phyloP scores from a whole-genome alignment of 306 rosid species.

The Rosa rugosa region DNA sequence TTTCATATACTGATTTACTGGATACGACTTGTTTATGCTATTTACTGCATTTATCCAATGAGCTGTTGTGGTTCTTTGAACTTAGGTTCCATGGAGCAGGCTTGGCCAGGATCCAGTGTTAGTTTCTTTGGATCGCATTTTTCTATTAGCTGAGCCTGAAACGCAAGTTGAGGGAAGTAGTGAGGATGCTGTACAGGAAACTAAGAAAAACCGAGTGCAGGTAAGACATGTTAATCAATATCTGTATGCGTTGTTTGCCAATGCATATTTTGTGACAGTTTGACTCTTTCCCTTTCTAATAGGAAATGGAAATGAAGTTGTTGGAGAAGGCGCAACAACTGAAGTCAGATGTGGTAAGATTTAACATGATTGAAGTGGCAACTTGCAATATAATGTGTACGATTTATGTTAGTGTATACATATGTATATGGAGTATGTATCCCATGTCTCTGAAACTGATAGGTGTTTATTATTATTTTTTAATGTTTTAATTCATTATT shows the following conservation, averaged over 20 bases:
- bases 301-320: slow-evolving; percentile 90
- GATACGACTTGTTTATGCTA: not conserved
- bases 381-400: not conserved
- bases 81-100: slow-evolving; percentile 98
- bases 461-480: not conserved
- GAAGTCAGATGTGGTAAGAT: slow-evolving; percentile 78
- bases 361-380: slow-evolving; percentile 11
- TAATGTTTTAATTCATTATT: not conserved
- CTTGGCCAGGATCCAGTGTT: slow-evolving; percentile 98
- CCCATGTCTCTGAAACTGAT: not conserved
- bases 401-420: not conserved
- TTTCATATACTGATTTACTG: not conserved
- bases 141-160: slow-evolving; percentile 94
- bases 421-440: not conserved
- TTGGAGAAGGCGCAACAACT: slow-evolving; percentile 74
- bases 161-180: slow-evolving; percentile 79
- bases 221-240: slow-evolving; percentile 36
- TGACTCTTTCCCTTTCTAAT: slow-evolving; percentile 37
- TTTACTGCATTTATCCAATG: slow-evolving; percentile 22
- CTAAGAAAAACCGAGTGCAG: slow-evolving; percentile 77
- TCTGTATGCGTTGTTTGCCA: slow-evolving; percentile 16
- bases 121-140: slow-evolving; percentile 87
- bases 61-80: slow-evolving; percentile 20
- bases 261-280: slow-evolving; percentile 16
- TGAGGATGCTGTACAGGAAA: slow-evolving; percentile 90